A percentile compares a stretch with the other conserved stretches of the same genome.
These are phyloP conservation scores for Tolypocladium sp. DNA, from an alignment of 2,329 filamentous ascomycete genomes.

Conservation along the genomic window DNA sequence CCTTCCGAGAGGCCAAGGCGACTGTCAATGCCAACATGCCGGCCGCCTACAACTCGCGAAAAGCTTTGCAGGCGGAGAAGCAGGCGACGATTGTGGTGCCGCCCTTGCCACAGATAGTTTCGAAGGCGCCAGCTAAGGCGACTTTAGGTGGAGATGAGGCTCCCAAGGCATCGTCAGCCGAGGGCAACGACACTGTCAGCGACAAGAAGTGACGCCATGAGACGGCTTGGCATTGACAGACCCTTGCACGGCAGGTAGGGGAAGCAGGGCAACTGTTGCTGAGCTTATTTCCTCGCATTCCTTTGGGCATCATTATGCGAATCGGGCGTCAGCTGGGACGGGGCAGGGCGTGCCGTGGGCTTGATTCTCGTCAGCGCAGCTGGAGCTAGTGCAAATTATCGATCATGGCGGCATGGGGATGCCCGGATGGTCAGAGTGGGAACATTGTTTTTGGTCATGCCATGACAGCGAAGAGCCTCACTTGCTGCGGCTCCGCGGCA, in stretches of 20 bases:
- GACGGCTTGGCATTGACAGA: background rate
- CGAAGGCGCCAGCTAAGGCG: slow-evolving; percentile 4
- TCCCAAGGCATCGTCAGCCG: background rate
- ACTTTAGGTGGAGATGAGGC: background rate
- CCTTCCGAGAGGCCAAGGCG: slow-evolving; percentile 34
- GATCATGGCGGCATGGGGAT: background rate
- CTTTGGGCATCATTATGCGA: background rate
- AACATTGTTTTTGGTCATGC: background rate
- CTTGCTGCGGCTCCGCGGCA: background rate
- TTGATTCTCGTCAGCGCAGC: background rate
- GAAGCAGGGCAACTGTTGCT: background rate
- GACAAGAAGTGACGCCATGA: background rate
- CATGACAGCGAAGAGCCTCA: background rate
- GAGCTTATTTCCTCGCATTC: background rate
- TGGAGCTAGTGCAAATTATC: background rate
- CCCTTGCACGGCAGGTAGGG: background rate
- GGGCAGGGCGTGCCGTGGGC: background rate
- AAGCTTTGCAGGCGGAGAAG: slow-evolving; percentile 5
- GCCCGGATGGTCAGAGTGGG: background rate
- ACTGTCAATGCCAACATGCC: slow-evolving; percentile 39
- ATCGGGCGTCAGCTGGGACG: background rate
- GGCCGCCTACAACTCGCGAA: slow-evolving; percentile 25
- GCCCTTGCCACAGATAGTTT: background rate
- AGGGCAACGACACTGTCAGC: background rate
- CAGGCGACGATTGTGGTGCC: background rate